Conservation (phyloP, 2,329 filamentous ascomycete species). For the Xylariaceae sp. region DNA sequence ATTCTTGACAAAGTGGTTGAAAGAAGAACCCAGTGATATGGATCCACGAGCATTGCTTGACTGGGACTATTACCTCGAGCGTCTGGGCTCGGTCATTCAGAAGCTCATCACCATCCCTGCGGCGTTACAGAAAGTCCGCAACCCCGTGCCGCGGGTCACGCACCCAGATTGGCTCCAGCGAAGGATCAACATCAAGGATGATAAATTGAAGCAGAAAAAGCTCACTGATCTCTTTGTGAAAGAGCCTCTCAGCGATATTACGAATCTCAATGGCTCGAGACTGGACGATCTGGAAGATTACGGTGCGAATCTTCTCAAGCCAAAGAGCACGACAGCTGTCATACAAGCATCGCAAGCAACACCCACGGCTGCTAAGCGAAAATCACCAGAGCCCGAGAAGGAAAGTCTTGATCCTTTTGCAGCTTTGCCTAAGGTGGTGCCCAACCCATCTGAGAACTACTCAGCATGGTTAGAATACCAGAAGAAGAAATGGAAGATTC, state of each 20-base stretch:
- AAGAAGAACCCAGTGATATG: constrained; percentile 85
- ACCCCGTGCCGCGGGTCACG: constrained; percentile 87
- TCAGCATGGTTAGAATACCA: constrained; percentile 85
- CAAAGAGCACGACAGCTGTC: constrained; percentile 53
- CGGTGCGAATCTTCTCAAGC: constrained; percentile 63
- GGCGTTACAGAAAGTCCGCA: constrained; percentile 88
- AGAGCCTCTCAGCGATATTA: constrained; percentile 69
- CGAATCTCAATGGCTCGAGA: constrained; percentile 55
- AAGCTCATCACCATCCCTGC: constrained; percentile 99
- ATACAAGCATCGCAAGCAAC: constrained; percentile 55
- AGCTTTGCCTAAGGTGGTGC: constrained; percentile 77
- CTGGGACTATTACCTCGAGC: constrained; percentile 96
- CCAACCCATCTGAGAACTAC: constrained; percentile 81
- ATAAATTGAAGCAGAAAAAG: constrained; percentile 98
- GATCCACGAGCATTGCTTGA: constrained; percentile 88
- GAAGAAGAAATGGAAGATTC: constrained; percentile 98
- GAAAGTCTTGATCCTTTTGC: constrained; percentile 75
- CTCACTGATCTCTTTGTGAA: constrained; percentile 86
- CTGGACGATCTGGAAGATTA: constrained; percentile 78
- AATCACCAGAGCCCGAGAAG: constrained; percentile 62
- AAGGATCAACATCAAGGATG: constrained; percentile 90
- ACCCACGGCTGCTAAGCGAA: constrained; percentile 61
- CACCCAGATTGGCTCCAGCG: constrained; percentile 97
- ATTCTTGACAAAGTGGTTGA: constrained; percentile 93
- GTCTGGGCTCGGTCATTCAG: constrained; percentile 93